phyloP scores from a whole-genome alignment of 129 eudicot genomes.

The Solidago caesia region DNA sequence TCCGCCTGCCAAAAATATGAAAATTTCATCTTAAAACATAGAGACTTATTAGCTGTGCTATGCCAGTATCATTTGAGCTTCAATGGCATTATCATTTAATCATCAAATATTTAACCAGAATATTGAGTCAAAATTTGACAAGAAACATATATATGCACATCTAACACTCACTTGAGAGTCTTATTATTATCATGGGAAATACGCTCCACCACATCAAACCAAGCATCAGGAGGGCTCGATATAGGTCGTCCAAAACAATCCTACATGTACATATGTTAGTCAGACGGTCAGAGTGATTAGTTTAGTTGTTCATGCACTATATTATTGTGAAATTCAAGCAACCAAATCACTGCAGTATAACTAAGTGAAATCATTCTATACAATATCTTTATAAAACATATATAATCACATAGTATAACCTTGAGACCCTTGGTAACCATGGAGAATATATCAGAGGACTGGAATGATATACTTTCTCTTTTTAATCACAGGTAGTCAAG shows the following conservation, averaged over 20 bases:
- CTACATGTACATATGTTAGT: constrained; percentile 39
- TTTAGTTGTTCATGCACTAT: no score
- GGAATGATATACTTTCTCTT: no score
- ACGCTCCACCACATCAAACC: constrained; percentile 93
- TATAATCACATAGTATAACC: no score
- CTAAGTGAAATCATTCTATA: no score
- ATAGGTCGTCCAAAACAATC: constrained; percentile 93
- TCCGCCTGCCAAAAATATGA: constrained; percentile 52
- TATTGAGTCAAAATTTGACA: neutral
- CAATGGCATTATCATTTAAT: neutral
- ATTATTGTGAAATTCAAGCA: neutral
- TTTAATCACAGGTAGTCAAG: no score
- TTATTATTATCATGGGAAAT: constrained; percentile 80
- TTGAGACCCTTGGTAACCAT: no score
- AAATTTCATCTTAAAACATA: neutral
- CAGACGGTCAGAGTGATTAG: neutral
- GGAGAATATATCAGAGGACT: no score
- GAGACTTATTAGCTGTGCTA: no score
- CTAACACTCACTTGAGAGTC: constrained; percentile 64
- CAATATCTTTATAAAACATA: no score
- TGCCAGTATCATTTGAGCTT: neutral
- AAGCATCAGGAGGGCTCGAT: constrained; percentile 89
- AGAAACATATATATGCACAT: constrained; percentile 10
- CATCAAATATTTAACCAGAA: no score
- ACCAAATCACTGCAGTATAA: neutral